Conservation (phyloP, 2,329 filamentous ascomycete species). For the Macrophomina pseudophaseolina region DNA sequence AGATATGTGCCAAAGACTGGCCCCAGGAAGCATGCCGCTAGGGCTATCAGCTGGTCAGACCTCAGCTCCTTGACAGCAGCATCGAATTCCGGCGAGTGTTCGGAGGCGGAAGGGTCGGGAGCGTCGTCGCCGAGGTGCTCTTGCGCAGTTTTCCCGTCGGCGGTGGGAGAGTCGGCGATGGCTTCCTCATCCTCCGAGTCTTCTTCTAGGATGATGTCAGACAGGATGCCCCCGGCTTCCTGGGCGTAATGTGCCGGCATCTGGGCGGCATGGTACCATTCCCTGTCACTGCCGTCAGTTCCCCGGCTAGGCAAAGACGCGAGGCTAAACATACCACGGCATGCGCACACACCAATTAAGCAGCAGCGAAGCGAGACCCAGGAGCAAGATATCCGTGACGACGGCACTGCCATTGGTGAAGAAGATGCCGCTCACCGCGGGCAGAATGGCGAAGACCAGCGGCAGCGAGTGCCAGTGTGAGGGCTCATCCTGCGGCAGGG, state of each 20-base stretch:
- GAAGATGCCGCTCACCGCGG: slow-evolving; percentile 81
- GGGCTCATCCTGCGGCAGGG: slow-evolving; percentile 54
- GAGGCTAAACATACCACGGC: slow-evolving; percentile 71
- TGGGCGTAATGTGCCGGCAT: slow-evolving; percentile 19
- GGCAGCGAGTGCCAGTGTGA: slow-evolving; percentile 81
- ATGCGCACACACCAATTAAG: slow-evolving; percentile 90
- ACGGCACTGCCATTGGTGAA: slow-evolving; percentile 84
- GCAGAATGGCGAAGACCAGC: slow-evolving; percentile 80
- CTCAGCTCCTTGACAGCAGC: slow-evolving; percentile 68
- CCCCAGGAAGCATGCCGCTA: slow-evolving; percentile 78
- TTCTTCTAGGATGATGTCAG: slow-evolving; percentile 37
- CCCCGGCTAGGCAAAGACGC: not conserved
- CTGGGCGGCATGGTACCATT: slow-evolving; percentile 60
- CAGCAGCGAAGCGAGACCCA: slow-evolving; percentile 81
- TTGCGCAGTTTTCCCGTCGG: slow-evolving; percentile 11
- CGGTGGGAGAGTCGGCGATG: not conserved
- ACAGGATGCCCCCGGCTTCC: not conserved
- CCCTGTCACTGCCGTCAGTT: slow-evolving; percentile 38
- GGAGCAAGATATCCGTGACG: slow-evolving; percentile 81
- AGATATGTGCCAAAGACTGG: slow-evolving; percentile 82
- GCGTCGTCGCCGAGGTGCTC: not conserved
- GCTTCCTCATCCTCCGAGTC: slow-evolving; percentile 34
- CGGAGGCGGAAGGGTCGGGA: not conserved
- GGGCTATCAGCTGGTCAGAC: slow-evolving; percentile 73
- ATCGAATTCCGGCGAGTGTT: slow-evolving; percentile 35